Evolutionary conservation across 139 green algal species (phyloP), one percentile per base, ranked within the genome.

Genomic region (Ettlia oleoabundans): DNA sequence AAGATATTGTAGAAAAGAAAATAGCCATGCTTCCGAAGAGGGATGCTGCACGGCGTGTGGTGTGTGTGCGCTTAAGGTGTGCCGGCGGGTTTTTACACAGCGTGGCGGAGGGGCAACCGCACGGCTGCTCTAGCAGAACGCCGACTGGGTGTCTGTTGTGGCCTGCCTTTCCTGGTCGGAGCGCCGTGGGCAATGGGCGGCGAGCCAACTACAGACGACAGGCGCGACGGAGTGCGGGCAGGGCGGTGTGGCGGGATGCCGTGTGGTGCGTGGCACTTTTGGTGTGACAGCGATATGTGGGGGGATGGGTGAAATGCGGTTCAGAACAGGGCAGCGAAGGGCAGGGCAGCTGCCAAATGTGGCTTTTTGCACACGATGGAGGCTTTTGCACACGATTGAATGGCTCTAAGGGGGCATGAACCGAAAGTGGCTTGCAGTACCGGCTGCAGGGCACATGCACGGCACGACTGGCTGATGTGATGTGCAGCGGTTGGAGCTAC

Each of bases 191-290:
- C 35, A 5, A 43, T 42, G 30, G 43, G 47, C 3, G 71, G 47
- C 52, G 71, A 33, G 32, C 71, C 47, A 64, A 78, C 71, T n/a
- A 53, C 47, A 78, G 71, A 64, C 71, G 33, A 22, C 71, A 78
- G 71, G 71, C 71, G 43, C 9, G 40, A 4, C 8, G 28, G 4
- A 3, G 47, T 58, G 47, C 47, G 15, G 22, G 5, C 5, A 33
- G 4, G 3, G 3, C 13, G 68, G 40, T 40, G 67, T 21, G 38
- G 21, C 2, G 26, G 22, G 47, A n/a, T 58, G 47, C 47, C 13
- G 47, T 10, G 15, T 10, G 13, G 15, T 10, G 13, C 10, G 47
- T 15, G 47, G 47, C 15, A 15, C 13, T 10, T 10, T 10, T 58
- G 47, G 10, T 58, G 47, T 10, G 47, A 24, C 47, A 58, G 47